Conservation (phyloP, 441 rosid genomes). For the Aleurites moluccanus region DNA sequence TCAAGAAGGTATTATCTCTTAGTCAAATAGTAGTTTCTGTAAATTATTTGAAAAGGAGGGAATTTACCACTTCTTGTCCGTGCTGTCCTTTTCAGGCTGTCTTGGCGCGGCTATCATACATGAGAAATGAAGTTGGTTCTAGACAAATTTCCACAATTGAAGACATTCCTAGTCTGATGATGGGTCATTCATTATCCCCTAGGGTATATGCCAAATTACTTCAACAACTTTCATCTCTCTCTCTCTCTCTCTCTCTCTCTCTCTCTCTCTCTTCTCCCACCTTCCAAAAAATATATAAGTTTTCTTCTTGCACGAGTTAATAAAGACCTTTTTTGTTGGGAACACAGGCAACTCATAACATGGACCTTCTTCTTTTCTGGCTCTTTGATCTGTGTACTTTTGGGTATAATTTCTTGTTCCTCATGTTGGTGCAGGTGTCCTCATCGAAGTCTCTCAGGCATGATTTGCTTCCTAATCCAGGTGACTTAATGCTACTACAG, state of each 20-base stretch:
- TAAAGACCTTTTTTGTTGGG: not conserved
- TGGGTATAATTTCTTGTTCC: constrained; percentile 11
- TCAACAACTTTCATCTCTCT: not conserved
- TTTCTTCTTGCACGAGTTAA: not conserved
- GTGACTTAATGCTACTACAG: constrained; percentile 48
- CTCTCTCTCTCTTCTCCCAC: too few species aligned
- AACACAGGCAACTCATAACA: not conserved
- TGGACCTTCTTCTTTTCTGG: not conserved
- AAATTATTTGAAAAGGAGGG: constrained; percentile 6
- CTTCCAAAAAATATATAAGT: not conserved
- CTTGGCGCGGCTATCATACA: constrained; percentile 50
- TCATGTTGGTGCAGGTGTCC: constrained; percentile 45
- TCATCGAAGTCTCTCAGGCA: constrained; percentile 43
- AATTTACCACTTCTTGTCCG: not conserved
- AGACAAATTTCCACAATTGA: constrained; percentile 49
- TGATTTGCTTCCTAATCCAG: constrained; percentile 37
- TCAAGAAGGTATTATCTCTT: constrained; percentile 56
- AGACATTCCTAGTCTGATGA: constrained; percentile 47
- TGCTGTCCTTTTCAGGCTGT: constrained; percentile 49
- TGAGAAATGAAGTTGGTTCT: constrained; percentile 55
- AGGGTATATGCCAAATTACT: constrained; percentile 39
- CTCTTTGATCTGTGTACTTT: not conserved
- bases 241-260: too few species aligned
- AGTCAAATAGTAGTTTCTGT: constrained; percentile 9
- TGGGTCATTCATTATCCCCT: constrained; percentile 41